Evolutionary conservation across 805 yeast species (phyloP), one percentile per base, ranked within the genome.

Genomic region (Diddensiella caesifluorescens): DNA sequence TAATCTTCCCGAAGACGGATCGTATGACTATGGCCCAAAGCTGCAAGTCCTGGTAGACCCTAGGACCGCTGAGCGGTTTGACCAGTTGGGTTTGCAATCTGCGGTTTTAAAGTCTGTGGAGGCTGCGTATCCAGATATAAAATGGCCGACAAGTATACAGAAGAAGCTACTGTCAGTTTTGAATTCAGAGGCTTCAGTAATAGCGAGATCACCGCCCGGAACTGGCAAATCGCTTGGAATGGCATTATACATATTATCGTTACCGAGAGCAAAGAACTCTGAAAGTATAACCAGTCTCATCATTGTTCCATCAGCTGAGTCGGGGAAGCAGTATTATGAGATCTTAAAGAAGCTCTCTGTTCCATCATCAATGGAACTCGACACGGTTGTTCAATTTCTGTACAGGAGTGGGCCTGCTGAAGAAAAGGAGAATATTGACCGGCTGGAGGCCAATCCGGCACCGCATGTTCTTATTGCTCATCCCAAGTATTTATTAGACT

Each of bases 401-500:
- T 60, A 53, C 35, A 50, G 69, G 15, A 50, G 57, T 1, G 52
- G 52, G 16, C 39, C 45, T 22, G 54, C 42, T 2, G 45, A 20
- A 3, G 56, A 54, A 22, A 51, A 43, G 20, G 30, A 26, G 16
- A 68, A 64, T 42, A 47, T 49, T 13, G 32, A 42, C 3, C 39
- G 33, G 2, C 46, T 63, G 26, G 22, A 30, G 10, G 19, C 39
- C 5, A 20, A 45, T 31, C 58, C 53, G 4, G 34, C 34, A 9
- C 69, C 75, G 1, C 73, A 69, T 13, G 68, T 75, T n/a, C 50
- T 75, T 21, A 64, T 75, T n/a, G 76, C 75, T 2, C 75, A 80
- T 0, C 81, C 81, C 0, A 70, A 73, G 5, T 54, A 80, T 35
- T 48, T 75, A 34, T 58, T 74, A 27, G 81, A 75, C 50, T 64